Base-by-base conservation (phyloP, 2,329 filamentous ascomycete genomes). In the Hypoxylon sp. region DNA sequence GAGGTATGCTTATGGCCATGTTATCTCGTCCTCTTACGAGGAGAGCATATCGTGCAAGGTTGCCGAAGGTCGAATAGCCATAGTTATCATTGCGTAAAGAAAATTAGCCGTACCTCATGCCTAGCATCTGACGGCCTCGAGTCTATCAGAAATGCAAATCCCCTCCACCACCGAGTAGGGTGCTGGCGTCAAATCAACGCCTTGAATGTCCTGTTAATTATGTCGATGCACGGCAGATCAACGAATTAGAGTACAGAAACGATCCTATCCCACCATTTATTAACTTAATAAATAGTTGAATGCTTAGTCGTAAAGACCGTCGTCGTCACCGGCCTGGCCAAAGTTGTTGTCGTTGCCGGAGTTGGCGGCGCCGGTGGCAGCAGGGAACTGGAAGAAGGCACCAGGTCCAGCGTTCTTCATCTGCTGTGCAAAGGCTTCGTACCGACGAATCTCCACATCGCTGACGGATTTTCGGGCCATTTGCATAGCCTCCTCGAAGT, bases 401-500 rank as follows among this genome's bases (percentile, higher is more conserved):
- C 92, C 93, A 27, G 92, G 92, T 41, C 91, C 92, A 53, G 90
- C 87, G 72, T 96, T 96, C 89, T 99, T 99, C 91, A 99, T 95
- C 73, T 93, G 93, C 78, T 97, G 93, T 29, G 93, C 90, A 68
- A 99, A 99, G 3, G 94, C 93, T 81, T 99, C 94, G 77, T 99
- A 99, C 55, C 93, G 88, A 69, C 94, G 89, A 67, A 99, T 96
- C 81, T 99, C 94, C 15, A 97, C 93, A 64, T 99, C 94, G 49
- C 85, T 92, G 63, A 99, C 94, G 19, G 94, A 97, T 71, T 90
- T 86, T 73, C 94, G 89, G 59, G 94, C 94, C 74, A 88, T 87
- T 73, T 89, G 86, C 94, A 99, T 99, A 32, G 94, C 94, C 81
- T 99, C 94, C 79, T 97, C 93, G 71, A 99, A 99, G 77, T 99